Conservation (phyloP, 805 yeast genomes). For the Candida krabiensis region DNA sequence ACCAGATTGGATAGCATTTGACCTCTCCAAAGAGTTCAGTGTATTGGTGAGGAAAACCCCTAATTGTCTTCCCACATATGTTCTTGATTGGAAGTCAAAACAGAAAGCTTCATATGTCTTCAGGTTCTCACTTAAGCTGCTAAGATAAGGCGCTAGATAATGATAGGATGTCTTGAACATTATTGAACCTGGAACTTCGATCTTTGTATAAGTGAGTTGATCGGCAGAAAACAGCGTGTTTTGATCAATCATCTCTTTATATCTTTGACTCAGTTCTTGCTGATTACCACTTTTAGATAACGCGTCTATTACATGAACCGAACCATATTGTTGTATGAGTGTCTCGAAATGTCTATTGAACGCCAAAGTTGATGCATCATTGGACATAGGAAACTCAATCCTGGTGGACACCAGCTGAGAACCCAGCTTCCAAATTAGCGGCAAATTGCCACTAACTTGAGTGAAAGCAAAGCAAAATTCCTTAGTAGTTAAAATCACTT, state of each 20-base stretch:
- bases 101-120: slow-evolving; percentile 48
- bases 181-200: slow-evolving; percentile 37
- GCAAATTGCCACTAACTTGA: slow-evolving; percentile 53
- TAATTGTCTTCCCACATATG: slow-evolving; percentile 45
- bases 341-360: slow-evolving; percentile 50
- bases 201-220: slow-evolving; percentile 32
- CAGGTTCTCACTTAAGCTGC: slow-evolving; percentile 30
- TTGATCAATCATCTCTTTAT: slow-evolving; percentile 28
- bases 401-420: slow-evolving; percentile 44
- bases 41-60: slow-evolving; percentile 54
- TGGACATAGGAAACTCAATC: slow-evolving; percentile 48
- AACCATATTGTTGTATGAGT: slow-evolving; percentile 47
- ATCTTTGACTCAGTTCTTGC: slow-evolving; percentile 44
- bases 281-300: slow-evolving; percentile 42
- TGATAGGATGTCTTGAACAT: slow-evolving; percentile 33
- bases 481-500: slow-evolving; percentile 44
- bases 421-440: slow-evolving; percentile 54
- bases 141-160: slow-evolving; percentile 21
- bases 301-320: slow-evolving; percentile 49
- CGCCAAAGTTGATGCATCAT: slow-evolving; percentile 55
- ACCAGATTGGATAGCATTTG: slow-evolving; percentile 47
- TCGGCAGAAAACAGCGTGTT: slow-evolving; percentile 13
- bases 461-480: slow-evolving; percentile 44
- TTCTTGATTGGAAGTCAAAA: slow-evolving; percentile 35
- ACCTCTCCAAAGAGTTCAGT: slow-evolving; percentile 48